Evolutionary conservation across 805 yeast species (phyloP).

Genomic region (Kluyveromyces starmeri): DNA sequence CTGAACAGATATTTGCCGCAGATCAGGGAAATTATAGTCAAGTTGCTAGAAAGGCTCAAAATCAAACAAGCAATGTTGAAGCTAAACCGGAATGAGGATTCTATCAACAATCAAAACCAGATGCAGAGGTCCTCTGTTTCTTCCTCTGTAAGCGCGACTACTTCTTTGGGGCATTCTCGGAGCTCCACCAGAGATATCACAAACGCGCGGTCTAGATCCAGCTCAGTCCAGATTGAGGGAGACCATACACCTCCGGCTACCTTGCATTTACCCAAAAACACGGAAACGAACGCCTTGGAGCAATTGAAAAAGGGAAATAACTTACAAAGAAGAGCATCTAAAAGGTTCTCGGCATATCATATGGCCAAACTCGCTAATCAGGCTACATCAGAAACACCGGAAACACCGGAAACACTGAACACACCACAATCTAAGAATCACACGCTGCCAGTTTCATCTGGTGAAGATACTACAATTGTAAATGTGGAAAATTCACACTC

Average conservation of each 20-base stretch:
- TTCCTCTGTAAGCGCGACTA: constrained; percentile 8
- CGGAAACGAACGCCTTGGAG: constrained; percentile 49
- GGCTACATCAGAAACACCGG: constrained; percentile 24
- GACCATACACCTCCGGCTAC: constrained; percentile 8
- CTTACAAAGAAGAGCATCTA: constrained; percentile 85
- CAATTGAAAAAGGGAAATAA: constrained; percentile 78
- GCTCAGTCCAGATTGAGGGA: constrained; percentile 1
- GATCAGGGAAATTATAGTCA: constrained; percentile 78
- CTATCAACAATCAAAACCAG: background rate
- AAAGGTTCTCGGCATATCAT: constrained; percentile 89
- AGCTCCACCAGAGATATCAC: constrained; percentile 2
- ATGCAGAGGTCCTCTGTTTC: constrained; percentile 5
- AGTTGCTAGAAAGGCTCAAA: constrained; percentile 69
- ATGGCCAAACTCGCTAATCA: constrained; percentile 61
- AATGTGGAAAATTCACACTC: background rate
- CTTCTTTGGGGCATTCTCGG: background rate
- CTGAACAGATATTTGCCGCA: constrained; percentile 74
- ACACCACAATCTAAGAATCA: constrained; percentile 1
- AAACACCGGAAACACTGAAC: too few species aligned
- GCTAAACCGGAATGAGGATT: constrained; percentile 7
- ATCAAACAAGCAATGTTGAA: constrained; percentile 53
- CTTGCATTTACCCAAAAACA: background rate
- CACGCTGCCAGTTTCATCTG: background rate
- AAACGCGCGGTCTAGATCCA: constrained; percentile 5
- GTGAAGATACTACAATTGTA: background rate